phyloP scores from a whole-genome alignment of 2,329 filamentous ascomycete genomes.

The Coccinonectria pachysandricola region DNA sequence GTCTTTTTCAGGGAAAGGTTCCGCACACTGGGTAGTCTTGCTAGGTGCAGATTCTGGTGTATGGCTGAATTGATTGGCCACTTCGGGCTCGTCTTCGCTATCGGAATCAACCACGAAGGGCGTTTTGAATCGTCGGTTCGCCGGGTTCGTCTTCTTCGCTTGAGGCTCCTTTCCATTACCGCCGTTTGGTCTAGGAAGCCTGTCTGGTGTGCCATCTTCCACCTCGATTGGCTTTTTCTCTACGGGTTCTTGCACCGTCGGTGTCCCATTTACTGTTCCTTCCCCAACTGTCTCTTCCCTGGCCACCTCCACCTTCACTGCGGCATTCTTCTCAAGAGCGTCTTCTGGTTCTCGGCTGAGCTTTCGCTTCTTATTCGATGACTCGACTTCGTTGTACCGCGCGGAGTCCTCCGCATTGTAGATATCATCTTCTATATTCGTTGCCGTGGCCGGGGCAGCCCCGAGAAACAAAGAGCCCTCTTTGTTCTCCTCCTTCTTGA shows the following conservation, averaged over 20 bases:
- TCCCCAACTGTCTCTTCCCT: no score
- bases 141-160: slow-evolving; percentile 12
- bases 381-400: slow-evolving; percentile 25
- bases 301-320: slow-evolving; percentile 5
- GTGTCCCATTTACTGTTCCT: no score
- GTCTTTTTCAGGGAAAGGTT: slow-evolving; percentile 10
- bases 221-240: no score
- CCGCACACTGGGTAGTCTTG: slow-evolving; percentile 13
- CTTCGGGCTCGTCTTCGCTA: slow-evolving; percentile 30
- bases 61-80: slow-evolving; percentile 2
- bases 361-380: slow-evolving; percentile 21
- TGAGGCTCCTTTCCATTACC: no score
- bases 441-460: slow-evolving; percentile 10
- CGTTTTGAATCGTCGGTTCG: slow-evolving; percentile 18
- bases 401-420: slow-evolving; percentile 17
- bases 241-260: no score
- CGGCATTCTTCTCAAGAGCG: slow-evolving; percentile 1
- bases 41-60: slow-evolving; percentile 2
- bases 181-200: no score
- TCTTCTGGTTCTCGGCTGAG: slow-evolving; percentile 14
- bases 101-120: slow-evolving; percentile 66
- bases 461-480: slow-evolving; percentile 48
- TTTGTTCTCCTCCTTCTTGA: slow-evolving; percentile 55
- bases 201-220: no score
- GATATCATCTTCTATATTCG: slow-evolving; percentile 17